Percentiles rank a stretch among this genome's conserved stretches.
Evolutionary conservation across 257 asterid genomes (phyloP).

Genomic region (Nicotiana obtusifolia): DNA sequence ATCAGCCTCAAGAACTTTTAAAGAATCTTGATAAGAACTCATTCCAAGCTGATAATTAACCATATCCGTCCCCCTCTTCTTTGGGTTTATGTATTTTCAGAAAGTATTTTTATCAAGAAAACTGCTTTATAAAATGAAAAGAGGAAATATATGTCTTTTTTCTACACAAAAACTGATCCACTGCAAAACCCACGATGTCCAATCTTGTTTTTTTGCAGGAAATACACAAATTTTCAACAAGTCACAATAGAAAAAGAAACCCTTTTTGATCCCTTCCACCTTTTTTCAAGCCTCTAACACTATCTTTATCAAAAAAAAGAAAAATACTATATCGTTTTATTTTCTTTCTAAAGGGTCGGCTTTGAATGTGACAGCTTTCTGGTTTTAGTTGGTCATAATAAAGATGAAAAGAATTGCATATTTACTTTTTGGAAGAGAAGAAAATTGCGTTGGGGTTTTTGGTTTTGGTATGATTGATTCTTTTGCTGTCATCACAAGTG

Average conservation of each 20-base stretch:
- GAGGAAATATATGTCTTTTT: conserved; percentile 10
- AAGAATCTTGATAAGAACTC: conserved; percentile 54
- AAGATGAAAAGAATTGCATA: conserved; percentile 18
- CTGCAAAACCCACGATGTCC: conserved; percentile 28
- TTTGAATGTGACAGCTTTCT: conserved; percentile 26
- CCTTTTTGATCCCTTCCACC: not conserved
- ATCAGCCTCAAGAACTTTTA: conserved; percentile 74
- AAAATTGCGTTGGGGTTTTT: conserved; percentile 22
- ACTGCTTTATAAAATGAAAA: conserved; percentile 15
- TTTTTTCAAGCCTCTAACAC: conserved; percentile 6
- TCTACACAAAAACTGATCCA: conserved; percentile 11
- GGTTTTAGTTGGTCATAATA: conserved; percentile 24
- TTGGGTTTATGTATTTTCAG: not conserved
- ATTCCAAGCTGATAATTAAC: conserved; percentile 59
- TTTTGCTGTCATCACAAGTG: conserved; percentile 25
- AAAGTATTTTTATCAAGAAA: conserved; percentile 17
- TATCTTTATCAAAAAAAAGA: not conserved
- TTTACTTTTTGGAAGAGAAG: conserved; percentile 9
- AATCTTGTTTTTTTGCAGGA: conserved; percentile 14
- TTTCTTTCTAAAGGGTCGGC: conserved; percentile 20
- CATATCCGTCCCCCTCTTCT: conserved; percentile 47
- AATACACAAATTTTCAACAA: conserved; percentile 19
- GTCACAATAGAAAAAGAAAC: conserved; percentile 4
- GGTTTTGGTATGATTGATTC: conserved; percentile 20
- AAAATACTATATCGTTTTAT: not conserved